Evolutionary conservation across 2,329 filamentous ascomycete species (phyloP).

Genomic region (Podosphaera xanthii): DNA sequence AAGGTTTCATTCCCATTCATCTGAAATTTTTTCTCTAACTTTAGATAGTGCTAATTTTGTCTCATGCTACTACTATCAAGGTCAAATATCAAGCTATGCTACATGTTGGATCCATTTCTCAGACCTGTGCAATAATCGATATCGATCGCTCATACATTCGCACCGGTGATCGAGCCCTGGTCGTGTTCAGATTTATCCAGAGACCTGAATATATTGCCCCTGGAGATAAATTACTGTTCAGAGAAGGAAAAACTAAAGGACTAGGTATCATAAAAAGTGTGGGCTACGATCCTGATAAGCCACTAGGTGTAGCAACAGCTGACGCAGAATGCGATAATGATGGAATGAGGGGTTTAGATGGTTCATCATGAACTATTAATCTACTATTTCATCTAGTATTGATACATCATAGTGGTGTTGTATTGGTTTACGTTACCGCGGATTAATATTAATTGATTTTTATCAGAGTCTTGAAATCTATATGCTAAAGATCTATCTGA

Average conservation of each 20-base stretch:
- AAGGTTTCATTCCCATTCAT: constrained; percentile 26
- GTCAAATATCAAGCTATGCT: constrained; percentile 96
- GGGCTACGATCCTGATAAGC: constrained; percentile 52
- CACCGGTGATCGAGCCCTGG: constrained; percentile 78
- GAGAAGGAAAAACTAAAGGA: constrained; percentile 86
- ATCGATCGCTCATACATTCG: constrained; percentile 91
- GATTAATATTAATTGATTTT: no score
- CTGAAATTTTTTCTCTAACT: neutral
- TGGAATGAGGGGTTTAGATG: no score
- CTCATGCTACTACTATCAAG: constrained; percentile 91
- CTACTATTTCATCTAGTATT: no score
- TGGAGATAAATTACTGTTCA: constrained; percentile 75
- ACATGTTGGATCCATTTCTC: constrained; percentile 80
- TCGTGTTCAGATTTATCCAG: constrained; percentile 88
- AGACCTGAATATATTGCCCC: constrained; percentile 76
- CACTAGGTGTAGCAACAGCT: constrained; percentile 13
- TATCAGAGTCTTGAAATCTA: no score
- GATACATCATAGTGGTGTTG: no score
- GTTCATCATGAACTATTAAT: no score
- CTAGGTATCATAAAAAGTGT: constrained; percentile 82
- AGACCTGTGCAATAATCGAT: constrained; percentile 93
- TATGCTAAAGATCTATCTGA: no score
- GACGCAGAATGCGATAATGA: no score
- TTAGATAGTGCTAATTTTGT: constrained; percentile 62
- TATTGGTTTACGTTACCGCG: no score